These are phyloP conservation scores for Dalbergia oliveri DNA, from an alignment of 306 rosid genomes.

Conservation along the genomic window DNA sequence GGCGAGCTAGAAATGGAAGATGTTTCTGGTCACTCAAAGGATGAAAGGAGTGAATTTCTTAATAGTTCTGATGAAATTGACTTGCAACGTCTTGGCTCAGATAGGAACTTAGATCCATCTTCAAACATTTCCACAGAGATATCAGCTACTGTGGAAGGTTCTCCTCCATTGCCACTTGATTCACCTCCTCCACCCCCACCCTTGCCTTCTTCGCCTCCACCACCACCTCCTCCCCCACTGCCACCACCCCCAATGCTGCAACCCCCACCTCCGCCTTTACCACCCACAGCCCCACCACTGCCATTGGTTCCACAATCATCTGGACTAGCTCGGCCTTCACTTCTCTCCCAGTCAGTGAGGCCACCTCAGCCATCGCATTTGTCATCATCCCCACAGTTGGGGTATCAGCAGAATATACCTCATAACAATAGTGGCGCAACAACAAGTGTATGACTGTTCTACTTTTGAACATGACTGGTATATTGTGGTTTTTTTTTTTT, in stretches of 20 bases:
- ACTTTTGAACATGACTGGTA: constrained; percentile 8
- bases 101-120: constrained; percentile 55
- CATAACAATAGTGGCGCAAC: constrained; percentile 65
- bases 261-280: constrained; percentile 73
- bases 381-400: constrained; percentile 77
- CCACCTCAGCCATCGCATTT: constrained; percentile 72
- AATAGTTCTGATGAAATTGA: constrained; percentile 63
- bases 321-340: constrained; percentile 62
- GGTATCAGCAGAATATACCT: constrained; percentile 72
- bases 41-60: constrained; percentile 60
- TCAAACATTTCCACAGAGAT: constrained; percentile 56
- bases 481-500: constrained; percentile 15
- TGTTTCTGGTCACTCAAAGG: constrained; percentile 91
- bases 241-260: constrained; percentile 63
- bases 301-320: constrained; percentile 70
- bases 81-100: constrained; percentile 55
- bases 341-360: constrained; percentile 65
- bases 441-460: constrained; percentile 65
- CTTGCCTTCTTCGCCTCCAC: constrained; percentile 93
- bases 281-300: constrained; percentile 66
- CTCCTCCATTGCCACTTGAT: constrained; percentile 94
- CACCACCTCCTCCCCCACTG: constrained; percentile 81
- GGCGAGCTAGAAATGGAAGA: constrained; percentile 99
- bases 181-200: constrained; percentile 97
- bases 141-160: constrained; percentile 70